These are phyloP conservation scores for Termitomyces sp. DNA, from an alignment of 1,284 basidiomycete genomes.

Conservation along the genomic window DNA sequence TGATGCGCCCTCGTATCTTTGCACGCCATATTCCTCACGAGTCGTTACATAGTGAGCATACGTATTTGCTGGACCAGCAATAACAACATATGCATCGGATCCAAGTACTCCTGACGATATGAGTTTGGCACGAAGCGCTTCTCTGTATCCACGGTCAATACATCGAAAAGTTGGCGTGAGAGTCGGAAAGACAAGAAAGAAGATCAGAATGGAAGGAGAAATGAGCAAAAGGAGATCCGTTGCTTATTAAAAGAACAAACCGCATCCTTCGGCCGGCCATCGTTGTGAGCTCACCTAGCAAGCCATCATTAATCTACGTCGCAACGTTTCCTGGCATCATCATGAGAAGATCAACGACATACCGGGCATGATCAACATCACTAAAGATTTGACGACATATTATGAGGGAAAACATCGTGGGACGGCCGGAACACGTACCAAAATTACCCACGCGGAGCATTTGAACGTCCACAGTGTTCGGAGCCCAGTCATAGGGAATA, in stretches of 20 bases:
- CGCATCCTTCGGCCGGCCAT: constrained; percentile 58
- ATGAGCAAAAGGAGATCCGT: constrained; percentile 3
- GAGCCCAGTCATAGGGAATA: constrained; percentile 73
- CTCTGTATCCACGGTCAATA: constrained; percentile 22
- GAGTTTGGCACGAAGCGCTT: constrained; percentile 55
- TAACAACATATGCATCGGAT: constrained; percentile 65
- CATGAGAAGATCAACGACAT: constrained; percentile 30
- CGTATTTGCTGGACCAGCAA: constrained; percentile 77
- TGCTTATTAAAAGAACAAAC: constrained; percentile 28
- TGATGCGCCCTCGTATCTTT: constrained; percentile 80
- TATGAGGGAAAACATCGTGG: neutral
- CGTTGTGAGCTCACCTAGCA: constrained; percentile 43
- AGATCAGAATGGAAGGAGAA: constrained; percentile 16
- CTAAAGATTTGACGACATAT: constrained; percentile 25
- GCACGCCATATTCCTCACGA: constrained; percentile 68
- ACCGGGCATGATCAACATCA: constrained; percentile 75
- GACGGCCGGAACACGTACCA: constrained; percentile 26
- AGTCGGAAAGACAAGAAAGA: constrained; percentile 11
- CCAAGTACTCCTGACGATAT: constrained; percentile 60
- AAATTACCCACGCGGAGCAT: constrained; percentile 77
- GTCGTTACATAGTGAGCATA: constrained; percentile 77
- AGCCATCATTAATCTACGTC: constrained; percentile 3
- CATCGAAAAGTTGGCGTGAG: constrained; percentile 5
- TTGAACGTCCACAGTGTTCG: constrained; percentile 73
- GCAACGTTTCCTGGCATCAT: neutral